Base-by-base conservation (phyloP, 805 yeast genomes). In the Candida adriatica region DNA sequence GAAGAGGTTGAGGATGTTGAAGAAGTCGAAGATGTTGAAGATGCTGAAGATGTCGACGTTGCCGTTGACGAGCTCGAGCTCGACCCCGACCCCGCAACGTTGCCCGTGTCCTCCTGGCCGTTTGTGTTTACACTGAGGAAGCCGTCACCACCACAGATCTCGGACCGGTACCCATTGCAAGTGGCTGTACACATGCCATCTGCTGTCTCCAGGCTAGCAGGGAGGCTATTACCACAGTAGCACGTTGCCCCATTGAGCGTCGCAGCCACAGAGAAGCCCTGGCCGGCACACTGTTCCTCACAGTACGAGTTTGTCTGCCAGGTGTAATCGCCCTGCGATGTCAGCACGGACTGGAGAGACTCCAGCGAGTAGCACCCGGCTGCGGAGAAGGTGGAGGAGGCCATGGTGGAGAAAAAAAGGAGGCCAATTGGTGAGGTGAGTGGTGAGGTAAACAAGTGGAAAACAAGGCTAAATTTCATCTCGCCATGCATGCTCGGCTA, bases 291-390 rank as follows among this genome's bases (percentile, higher is more conserved):
- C 39, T 62, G 59, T 6, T 47, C 42, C 36, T 64, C 59, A 54
- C 92, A 80, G 48, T 71, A 59, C 6, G 68, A 61, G 13, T 75
- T 68, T 7, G 86, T 67, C 56, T 82, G 88, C 50, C 59, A 79
- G 2, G 54, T 58, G 51, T 70, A 71, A 3, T 64, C 46, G 18
- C 79, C 83, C 38, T 61, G 52, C 4, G 58, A 54, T 3, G 51
- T 31, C 16, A 61, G 43, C 1, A 45, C 38, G 2, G 49, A 23
- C 28, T 38, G 21, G 11, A 61, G 29, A 11, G 50, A 53, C 5
- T 47, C 33, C 6, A 50, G 31, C 6, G 49, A 41, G 35, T 55
- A 64, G 36, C 70, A 64, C 6, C 70, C 70, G 18, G 43, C 37
- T 16, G 35, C 18, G 8, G 38, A 14, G 36, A 29, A 36, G 18